Evolutionary conservation across 306 rosid species (phyloP).

Genomic region (Rubus idaeus): DNA sequence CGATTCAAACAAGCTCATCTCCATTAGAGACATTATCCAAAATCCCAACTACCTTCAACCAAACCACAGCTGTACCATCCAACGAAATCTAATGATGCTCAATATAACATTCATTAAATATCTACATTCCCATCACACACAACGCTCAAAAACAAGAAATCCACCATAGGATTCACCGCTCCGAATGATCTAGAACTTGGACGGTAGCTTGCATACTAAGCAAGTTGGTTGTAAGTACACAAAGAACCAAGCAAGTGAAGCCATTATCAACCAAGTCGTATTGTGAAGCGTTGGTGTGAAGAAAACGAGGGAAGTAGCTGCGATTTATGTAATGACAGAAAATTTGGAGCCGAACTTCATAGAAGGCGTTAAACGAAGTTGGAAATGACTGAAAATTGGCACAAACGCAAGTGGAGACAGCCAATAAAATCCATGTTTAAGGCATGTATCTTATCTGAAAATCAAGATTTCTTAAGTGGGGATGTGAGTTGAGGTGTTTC

Average conservation of each 20-base stretch:
- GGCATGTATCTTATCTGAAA: slow-evolving; percentile 17
- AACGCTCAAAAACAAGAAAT: slow-evolving; percentile 33
- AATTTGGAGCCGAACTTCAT: background rate
- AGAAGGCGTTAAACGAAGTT: slow-evolving; percentile 8
- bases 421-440: background rate
- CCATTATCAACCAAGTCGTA: background rate
- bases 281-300: background rate
- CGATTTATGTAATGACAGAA: background rate
- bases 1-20: slow-evolving; percentile 50
- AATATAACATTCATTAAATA: slow-evolving; percentile 5
- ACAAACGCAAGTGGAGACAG: slow-evolving; percentile 30
- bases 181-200: slow-evolving; percentile 24
- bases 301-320: slow-evolving; percentile 17
- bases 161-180: slow-evolving; percentile 39
- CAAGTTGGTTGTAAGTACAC: background rate
- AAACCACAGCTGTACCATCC: slow-evolving; percentile 22
- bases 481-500: background rate
- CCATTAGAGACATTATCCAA: slow-evolving; percentile 46
- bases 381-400: slow-evolving; percentile 18
- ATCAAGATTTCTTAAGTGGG: slow-evolving; percentile 1
- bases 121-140: slow-evolving; percentile 25
- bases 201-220: slow-evolving; percentile 3
- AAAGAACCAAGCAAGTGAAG: background rate
- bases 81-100: slow-evolving; percentile 12
- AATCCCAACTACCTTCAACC: slow-evolving; percentile 27